These are phyloP conservation scores for Ormosia semicastrata DNA, from an alignment of 306 rosid genomes.

Conservation along the genomic window DNA sequence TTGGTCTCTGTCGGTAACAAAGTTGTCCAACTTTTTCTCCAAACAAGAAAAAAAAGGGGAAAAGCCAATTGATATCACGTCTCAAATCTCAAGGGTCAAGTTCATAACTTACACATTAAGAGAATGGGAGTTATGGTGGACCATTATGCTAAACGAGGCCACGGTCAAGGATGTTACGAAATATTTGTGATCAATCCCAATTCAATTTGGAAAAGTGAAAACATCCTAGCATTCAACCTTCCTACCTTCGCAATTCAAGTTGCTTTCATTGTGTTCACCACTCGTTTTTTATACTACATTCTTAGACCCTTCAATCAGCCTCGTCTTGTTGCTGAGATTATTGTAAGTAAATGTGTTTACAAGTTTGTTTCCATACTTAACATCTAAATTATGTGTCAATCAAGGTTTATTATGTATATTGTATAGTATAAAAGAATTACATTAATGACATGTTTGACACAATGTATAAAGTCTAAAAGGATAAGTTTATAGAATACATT, in stretches of 20 bases:
- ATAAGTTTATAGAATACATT: too few relatives aligned
- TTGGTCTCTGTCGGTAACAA: not conserved
- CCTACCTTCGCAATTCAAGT: conserved; percentile 23
- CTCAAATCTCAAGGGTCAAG: not conserved
- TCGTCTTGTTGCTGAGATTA: conserved; percentile 28
- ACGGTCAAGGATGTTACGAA: not conserved
- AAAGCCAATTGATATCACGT: not conserved
- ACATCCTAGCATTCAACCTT: not conserved
- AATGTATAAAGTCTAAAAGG: too few relatives aligned
- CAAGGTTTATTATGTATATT: not conserved
- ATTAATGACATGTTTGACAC: too few relatives aligned
- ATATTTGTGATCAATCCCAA: not conserved
- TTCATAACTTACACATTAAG: not conserved
- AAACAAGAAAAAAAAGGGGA: not conserved
- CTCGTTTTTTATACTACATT: not conserved
- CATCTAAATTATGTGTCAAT: not conserved
- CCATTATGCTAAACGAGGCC: not conserved
- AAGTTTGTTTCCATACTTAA: not conserved
- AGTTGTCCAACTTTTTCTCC: not conserved
- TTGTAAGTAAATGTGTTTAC: conserved; percentile 19
- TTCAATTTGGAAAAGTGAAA: conserved; percentile 24
- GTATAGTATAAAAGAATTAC: not conserved
- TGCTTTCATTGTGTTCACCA: not conserved
- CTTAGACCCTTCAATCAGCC: conserved; percentile 39
- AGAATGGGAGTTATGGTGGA: not conserved